Percentiles rank a stretch among this genome's conserved stretches.
These are phyloP conservation scores for Claviceps quebecensis DNA, from an alignment of 2,329 filamentous ascomycete genomes.

Conservation along the genomic window DNA sequence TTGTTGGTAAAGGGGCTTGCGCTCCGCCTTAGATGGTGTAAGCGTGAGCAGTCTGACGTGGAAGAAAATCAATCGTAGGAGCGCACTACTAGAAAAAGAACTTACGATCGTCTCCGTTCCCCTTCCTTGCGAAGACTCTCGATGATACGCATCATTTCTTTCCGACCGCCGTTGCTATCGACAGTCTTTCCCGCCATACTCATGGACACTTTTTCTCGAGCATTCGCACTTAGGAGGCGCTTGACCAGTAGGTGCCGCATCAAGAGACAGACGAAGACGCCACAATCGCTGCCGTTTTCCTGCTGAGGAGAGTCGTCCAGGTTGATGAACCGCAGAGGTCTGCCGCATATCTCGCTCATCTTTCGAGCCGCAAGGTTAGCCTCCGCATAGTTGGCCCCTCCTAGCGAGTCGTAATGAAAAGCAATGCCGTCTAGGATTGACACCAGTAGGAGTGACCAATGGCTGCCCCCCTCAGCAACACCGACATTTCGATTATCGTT, in stretches of 20 bases:
- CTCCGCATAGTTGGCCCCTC: conserved; percentile 59
- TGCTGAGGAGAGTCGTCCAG: conserved; percentile 80
- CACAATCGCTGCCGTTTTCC: conserved; percentile 84
- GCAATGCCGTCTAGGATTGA: conserved; percentile 77
- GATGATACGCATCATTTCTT: conserved; percentile 85
- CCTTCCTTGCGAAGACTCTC: conserved; percentile 78
- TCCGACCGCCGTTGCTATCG: conserved; percentile 65
- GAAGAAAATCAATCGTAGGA: neutral
- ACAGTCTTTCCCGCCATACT: conserved; percentile 76
- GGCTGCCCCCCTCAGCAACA: conserved; percentile 75
- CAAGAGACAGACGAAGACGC: conserved; percentile 86
- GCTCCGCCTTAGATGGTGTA: conserved; percentile 16
- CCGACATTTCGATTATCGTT: conserved; percentile 72
- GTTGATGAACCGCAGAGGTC: conserved; percentile 60
- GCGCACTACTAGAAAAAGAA: conserved; percentile 11
- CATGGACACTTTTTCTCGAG: conserved; percentile 83
- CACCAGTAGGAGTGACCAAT: conserved; percentile 90
- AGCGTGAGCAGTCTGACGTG: neutral
- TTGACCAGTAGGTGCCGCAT: conserved; percentile 91
- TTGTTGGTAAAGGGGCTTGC: conserved; percentile 22
- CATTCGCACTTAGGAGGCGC: conserved; percentile 63
- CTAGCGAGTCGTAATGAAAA: conserved; percentile 91
- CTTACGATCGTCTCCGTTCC: conserved; percentile 68
- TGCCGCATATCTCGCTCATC: conserved; percentile 52
- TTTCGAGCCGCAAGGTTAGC: conserved; percentile 56